Evolutionary conservation across 1,284 basidiomycete species (phyloP), one percentile per base, ranked within the genome.

Genomic region (Puccinia novopanici): DNA sequence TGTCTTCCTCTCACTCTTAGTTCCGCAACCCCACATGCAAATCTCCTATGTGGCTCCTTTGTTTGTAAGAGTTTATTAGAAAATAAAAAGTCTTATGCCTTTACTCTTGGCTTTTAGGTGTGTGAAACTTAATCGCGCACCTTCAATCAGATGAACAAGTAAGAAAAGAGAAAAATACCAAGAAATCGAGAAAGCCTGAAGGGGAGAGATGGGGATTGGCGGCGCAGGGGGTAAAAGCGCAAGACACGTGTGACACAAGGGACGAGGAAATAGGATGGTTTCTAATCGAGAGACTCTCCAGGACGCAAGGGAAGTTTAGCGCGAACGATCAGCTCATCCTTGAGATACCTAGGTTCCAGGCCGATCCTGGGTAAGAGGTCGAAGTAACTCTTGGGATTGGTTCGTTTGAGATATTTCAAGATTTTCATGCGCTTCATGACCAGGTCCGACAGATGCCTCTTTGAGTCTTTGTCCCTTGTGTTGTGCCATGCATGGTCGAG

Each of bases 381-480:
- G 27, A 59, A 68, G 68, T 79, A 79, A 17, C 55, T 55, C 27
- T 50, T 52, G 17, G 77, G 77, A 22, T 68, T 55, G 19, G 65
- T 72, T n/a, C 68, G 50, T 50, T 70, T 37, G 17, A 79, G 50
- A 63, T 79, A 71, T 34, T 79, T 79, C 24, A 79, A 70, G 34
- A 70, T 72, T n/a, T 79, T 79, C 77, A 79, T 79, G 42, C 77
- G 48, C 45, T 79, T 54, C 77, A 79, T 79, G 27, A 79, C 77
- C 9, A 79, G 68, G 40, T 71, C 42, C 13, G 77, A 59, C 40
- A 79, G 50, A 48, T 79, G 77, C 63, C 67, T 24, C 12, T 68
- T 68, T 30, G 77, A 71, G 59, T 79, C 65, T 40, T 61, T 57
- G 27, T 79, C 77, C 34, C 77, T 34, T 10, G 52, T 72, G 67